Evolutionary conservation across 2,329 filamentous ascomycete species (phyloP).

Genomic region (Colletotrichum melonis): DNA sequence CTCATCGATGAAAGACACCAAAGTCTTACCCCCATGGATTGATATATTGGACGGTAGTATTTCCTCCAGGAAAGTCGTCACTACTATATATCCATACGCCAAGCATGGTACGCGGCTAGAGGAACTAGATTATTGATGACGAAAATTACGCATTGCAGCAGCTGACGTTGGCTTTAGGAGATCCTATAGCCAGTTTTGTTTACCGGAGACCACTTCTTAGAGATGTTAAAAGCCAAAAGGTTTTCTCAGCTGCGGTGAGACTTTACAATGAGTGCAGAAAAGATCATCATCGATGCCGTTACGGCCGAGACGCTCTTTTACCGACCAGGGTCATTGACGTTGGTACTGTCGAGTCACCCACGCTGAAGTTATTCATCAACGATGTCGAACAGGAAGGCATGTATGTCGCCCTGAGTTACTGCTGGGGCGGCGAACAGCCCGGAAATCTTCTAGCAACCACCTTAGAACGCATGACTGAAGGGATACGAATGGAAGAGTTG

Average conservation of each 20-base stretch:
- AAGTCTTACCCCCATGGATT: background rate
- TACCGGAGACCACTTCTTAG: slow-evolving; percentile 6
- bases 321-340: slow-evolving; percentile 29
- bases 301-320: background rate
- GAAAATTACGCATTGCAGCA: background rate
- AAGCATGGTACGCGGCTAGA: background rate
- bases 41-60: slow-evolving; percentile 2
- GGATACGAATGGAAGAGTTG: background rate
- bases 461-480: background rate
- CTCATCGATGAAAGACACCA: background rate
- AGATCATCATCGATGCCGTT: slow-evolving; percentile 2
- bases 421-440: slow-evolving; percentile 34
- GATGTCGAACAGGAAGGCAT: background rate
- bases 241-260: background rate
- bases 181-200: background rate
- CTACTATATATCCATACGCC: slow-evolving; percentile 1
- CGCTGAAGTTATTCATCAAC: slow-evolving; percentile 15
- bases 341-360: background rate
- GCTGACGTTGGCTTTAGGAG: background rate
- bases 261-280: background rate
- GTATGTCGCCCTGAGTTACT: slow-evolving; percentile 39
- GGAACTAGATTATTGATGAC: no score
- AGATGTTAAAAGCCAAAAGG: slow-evolving; percentile 6
- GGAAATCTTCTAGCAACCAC: background rate
- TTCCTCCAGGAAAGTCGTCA: background rate